These are phyloP conservation scores for Phytophthora megakarya DNA, from an alignment of 352 stramenopile species.

Conservation along the genomic window DNA sequence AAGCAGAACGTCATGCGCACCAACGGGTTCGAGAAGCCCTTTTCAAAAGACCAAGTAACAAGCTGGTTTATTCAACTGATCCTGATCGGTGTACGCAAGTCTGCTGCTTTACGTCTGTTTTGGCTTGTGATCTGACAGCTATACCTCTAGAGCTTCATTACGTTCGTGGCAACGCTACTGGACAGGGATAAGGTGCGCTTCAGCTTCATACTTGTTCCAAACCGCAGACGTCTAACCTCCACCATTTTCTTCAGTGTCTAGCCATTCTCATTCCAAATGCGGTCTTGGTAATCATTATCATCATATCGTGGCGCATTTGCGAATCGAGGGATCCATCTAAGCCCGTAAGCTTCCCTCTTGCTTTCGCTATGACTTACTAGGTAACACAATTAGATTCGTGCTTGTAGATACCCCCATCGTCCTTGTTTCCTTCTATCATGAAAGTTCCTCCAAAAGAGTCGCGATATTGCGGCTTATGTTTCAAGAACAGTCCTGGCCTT, in stretches of 20 bases:
- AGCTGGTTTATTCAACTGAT: conserved; percentile 81
- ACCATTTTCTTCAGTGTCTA: conserved; percentile 45
- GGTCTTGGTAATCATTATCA: conserved; percentile 55
- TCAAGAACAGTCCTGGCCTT: conserved; percentile 79
- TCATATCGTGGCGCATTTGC: conserved; percentile 72
- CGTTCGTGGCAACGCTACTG: conserved; percentile 61
- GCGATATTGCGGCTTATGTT: conserved; percentile 84
- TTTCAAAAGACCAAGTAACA: conserved; percentile 74
- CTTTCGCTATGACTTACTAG: not conserved
- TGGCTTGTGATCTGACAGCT: not conserved
- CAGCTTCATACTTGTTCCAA: not conserved
- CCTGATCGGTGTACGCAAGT: conserved; percentile 59
- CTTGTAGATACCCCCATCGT: conserved; percentile 39
- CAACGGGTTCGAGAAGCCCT: conserved; percentile 82
- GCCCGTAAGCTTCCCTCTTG: conserved; percentile 35
- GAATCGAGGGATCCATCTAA: conserved; percentile 64
- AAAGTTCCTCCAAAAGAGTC: conserved; percentile 61
- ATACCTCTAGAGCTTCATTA: conserved; percentile 57
- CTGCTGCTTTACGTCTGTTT: not conserved
- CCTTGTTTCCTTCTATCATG: conserved; percentile 41
- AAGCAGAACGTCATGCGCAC: conserved; percentile 40
- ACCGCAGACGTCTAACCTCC: not conserved
- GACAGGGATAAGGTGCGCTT: conserved; percentile 53
- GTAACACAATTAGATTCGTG: not conserved
- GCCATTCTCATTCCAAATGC: conserved; percentile 70